Conservation (phyloP, 176 grass and related monocot genomes). For the Otatea glauca region DNA sequence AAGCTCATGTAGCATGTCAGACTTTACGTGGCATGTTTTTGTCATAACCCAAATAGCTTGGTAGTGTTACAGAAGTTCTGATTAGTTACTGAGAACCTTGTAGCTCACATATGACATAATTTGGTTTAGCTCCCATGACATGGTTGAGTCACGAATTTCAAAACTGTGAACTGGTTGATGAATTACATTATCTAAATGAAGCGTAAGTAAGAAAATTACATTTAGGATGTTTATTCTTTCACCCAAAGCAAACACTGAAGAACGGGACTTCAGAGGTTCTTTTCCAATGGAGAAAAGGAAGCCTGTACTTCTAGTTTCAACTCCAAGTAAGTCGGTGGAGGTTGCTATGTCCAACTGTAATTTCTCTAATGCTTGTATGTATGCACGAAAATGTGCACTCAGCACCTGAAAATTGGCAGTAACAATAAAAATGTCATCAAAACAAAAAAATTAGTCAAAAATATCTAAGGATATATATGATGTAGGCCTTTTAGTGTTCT, state of each 20-base stretch:
- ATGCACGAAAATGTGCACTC: constrained; percentile 95
- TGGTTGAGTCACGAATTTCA: not conserved
- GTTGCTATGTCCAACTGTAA: constrained; percentile 94
- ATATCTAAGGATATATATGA: constrained; percentile 14
- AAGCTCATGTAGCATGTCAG: not conserved
- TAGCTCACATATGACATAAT: not conserved
- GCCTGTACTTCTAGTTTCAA: constrained; percentile 87
- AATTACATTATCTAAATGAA: constrained; percentile 7
- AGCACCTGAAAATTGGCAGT: constrained; percentile 65
- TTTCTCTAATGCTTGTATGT: constrained; percentile 98
- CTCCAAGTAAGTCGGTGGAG: constrained; percentile 90
- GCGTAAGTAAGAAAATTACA: constrained; percentile 49
- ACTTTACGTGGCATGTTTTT: constrained; percentile 12
- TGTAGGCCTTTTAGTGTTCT: not conserved
- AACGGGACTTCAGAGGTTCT: constrained; percentile 86
- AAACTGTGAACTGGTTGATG: not conserved
- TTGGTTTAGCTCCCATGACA: constrained; percentile 14
- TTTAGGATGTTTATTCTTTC: constrained; percentile 95
- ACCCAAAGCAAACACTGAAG: constrained; percentile 97
- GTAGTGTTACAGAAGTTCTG: not conserved
- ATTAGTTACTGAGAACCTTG: not conserved
- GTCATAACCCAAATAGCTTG: not conserved
- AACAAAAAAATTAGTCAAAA: constrained; percentile 26
- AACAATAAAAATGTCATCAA: constrained; percentile 3
- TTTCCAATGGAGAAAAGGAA: constrained; percentile 93